Percentiles rank a stretch among this genome's conserved stretches.
phyloP scores from a whole-genome alignment of 805 yeast species.

The Pichia deserticola region DNA sequence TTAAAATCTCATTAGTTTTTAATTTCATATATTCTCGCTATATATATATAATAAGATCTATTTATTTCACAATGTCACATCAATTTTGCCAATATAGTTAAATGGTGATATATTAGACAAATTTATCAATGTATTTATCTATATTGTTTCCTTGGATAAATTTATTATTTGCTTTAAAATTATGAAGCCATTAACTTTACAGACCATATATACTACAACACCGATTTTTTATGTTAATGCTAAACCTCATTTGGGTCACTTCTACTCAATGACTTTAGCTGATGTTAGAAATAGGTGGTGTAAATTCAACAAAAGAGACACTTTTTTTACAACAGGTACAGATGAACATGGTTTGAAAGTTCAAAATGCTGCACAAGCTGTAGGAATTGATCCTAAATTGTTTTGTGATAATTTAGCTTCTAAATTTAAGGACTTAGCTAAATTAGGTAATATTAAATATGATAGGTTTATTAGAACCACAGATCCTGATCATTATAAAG shows the following conservation, averaged over 20 bases:
- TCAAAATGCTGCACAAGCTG: slow-evolving; percentile 68
- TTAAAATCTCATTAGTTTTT: too few species aligned
- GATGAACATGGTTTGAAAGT: slow-evolving; percentile 97
- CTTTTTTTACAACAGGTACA: slow-evolving; percentile 78
- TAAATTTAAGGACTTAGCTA: slow-evolving; percentile 60
- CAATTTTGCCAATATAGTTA: too few species aligned
- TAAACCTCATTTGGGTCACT: slow-evolving; percentile 88
- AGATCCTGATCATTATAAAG: slow-evolving; percentile 62
- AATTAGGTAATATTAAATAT: slow-evolving; percentile 46
- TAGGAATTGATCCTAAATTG: slow-evolving; percentile 43
- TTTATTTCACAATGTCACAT: too few species aligned
- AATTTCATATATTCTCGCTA: too few species aligned
- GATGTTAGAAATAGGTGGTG: slow-evolving; percentile 79
- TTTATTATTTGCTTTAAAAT: too few species aligned
- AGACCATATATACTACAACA: slow-evolving; percentile 54
- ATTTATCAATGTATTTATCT: too few species aligned
- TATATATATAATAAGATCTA: too few species aligned
- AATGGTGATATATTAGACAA: too few species aligned
- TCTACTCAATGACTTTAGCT: slow-evolving; percentile 77
- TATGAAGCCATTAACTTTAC: slow-evolving; percentile 7
- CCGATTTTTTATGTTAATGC: slow-evolving; percentile 98
- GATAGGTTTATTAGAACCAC: slow-evolving; percentile 89
- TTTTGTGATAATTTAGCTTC: slow-evolving; percentile 67
- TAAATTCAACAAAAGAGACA: slow-evolving; percentile 32
- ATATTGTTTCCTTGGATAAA: too few species aligned